Conservation (phyloP, 164 flowering plant genomes). For the Platanus orientalis region DNA sequence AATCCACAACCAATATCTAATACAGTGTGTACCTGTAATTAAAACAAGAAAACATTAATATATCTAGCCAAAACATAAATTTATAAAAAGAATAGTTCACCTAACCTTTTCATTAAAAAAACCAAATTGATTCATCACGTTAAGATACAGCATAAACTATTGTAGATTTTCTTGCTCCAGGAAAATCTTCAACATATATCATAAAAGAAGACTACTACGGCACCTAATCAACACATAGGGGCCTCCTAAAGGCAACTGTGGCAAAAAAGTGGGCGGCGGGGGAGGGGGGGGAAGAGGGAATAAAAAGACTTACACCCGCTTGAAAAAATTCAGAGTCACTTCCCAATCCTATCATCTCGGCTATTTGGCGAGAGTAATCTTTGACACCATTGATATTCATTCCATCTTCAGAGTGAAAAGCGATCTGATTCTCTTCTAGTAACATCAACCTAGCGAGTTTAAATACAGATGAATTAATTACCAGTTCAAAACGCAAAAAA, state of each 20-base stretch:
- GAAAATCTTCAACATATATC: no score
- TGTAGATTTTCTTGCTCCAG: no score
- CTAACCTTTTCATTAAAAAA: background rate
- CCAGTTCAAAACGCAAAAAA: no score
- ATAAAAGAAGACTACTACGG: no score
- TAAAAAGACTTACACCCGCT: slow-evolving; percentile 72
- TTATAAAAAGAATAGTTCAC: background rate
- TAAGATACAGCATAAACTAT: no score
- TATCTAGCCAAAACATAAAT: background rate
- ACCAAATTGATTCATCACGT: no score
- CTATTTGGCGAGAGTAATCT: slow-evolving; percentile 89
- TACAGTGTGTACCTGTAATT: slow-evolving; percentile 65
- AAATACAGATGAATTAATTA: background rate
- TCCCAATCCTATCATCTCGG: slow-evolving; percentile 87
- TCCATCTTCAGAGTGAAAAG: slow-evolving; percentile 92
- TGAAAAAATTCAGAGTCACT: slow-evolving; percentile 74
- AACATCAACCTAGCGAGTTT: slow-evolving; percentile 65
- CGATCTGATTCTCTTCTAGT: slow-evolving; percentile 93
- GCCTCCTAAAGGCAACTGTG: no score
- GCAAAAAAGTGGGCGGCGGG: no score
- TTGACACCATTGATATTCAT: slow-evolving; percentile 75
- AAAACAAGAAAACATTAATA: slow-evolving; percentile 4
- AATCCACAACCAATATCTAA: slow-evolving; percentile 96
- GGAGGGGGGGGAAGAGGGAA: background rate
- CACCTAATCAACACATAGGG: no score